Percentiles rank a stretch among this genome's conserved stretches.
Evolutionary conservation across 495 filamentous ascomycete genomes (phyloP).

Genomic region (Parachaetomium inaequale): DNA sequence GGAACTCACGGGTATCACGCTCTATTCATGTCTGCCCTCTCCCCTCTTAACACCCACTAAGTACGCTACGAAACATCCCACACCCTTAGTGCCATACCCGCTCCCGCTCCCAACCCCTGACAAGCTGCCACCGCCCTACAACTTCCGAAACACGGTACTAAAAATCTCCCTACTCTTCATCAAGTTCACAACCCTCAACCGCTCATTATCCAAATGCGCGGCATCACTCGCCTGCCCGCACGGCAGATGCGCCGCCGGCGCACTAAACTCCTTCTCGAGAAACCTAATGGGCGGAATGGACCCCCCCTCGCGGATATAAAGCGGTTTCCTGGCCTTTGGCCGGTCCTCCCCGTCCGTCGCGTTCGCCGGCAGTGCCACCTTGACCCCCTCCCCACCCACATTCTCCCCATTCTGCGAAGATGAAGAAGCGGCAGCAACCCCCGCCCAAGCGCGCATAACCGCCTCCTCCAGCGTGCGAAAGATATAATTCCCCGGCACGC

Average conservation of each 20-base stretch:
- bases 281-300: slow-evolving; percentile 92
- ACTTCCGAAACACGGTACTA: slow-evolving; percentile 66
- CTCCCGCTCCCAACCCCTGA: no score
- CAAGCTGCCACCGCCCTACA: slow-evolving; percentile 22
- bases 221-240: slow-evolving; percentile 93
- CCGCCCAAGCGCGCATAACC: slow-evolving; percentile 72
- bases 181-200: slow-evolving; percentile 79
- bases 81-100: no score
- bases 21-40: not conserved
- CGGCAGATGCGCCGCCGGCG: slow-evolving; percentile 88
- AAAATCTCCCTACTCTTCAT: slow-evolving; percentile 92
- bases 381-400: not conserved
- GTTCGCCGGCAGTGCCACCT: slow-evolving; percentile 15
- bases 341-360: slow-evolving; percentile 18
- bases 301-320: slow-evolving; percentile 95
- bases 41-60: no score
- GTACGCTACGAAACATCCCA: no score
- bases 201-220: slow-evolving; percentile 93
- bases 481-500: slow-evolving; percentile 84
- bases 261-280: slow-evolving; percentile 89
- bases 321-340: slow-evolving; percentile 50
- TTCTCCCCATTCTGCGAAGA: not conserved
- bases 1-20: not conserved
- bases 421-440: not conserved
- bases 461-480: slow-evolving; percentile 86